A percentile compares a stretch with the other conserved stretches of the same genome.
Conservation (phyloP, 179 eudicot genomes). For the Actinidia chinensis region DNA sequence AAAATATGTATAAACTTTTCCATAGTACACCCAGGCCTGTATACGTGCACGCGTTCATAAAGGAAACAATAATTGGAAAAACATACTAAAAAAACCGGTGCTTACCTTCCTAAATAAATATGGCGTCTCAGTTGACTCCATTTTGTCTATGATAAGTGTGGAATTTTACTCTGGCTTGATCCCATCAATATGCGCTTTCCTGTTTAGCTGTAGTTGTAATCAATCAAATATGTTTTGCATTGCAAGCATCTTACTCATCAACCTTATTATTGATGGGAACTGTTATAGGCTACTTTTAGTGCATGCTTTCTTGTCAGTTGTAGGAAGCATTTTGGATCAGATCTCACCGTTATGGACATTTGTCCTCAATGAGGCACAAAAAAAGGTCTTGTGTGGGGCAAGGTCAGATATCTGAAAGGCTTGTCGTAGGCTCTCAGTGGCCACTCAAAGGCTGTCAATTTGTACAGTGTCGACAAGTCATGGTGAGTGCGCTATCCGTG, state of each 20-base stretch:
- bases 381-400: slow-evolving; percentile 17
- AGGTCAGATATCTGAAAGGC: slow-evolving; percentile 34
- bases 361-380: slow-evolving; percentile 46
- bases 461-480: slow-evolving; percentile 64
- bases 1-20: background rate
- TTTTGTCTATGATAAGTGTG: background rate
- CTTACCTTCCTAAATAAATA: background rate
- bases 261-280: background rate
- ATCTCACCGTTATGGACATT: slow-evolving; percentile 46
- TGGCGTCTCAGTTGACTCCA: background rate
- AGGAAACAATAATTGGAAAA: background rate
- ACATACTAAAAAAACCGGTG: background rate
- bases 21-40: background rate
- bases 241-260: background rate
- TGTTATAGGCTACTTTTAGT: background rate
- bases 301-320: slow-evolving; percentile 36
- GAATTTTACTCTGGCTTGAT: background rate
- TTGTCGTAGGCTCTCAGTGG: slow-evolving; percentile 52
- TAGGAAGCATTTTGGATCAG: slow-evolving; percentile 56
- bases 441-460: slow-evolving; percentile 67
- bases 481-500: slow-evolving; percentile 46
- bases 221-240: background rate
- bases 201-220: background rate
- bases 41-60: background rate
- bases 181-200: background rate